phyloP scores from a whole-genome alignment of 2,329 filamentous ascomycete genomes.

The Aspergillus puulaauensis region DNA sequence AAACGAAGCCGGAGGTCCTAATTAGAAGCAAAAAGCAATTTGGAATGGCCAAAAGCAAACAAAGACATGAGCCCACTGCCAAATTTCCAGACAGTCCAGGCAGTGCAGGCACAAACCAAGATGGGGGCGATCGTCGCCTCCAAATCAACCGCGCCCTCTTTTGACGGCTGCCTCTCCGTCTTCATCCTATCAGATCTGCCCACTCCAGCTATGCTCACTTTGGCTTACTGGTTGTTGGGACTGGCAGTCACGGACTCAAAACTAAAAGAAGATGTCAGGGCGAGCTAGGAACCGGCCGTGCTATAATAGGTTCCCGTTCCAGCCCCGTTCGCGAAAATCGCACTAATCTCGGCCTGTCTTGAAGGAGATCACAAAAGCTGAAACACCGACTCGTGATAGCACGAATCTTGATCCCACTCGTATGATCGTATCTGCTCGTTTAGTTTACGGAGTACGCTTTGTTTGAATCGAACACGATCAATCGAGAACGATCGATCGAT shows the following conservation, averaged over 20 bases:
- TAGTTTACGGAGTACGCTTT: too few species aligned
- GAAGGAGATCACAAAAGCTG: background rate
- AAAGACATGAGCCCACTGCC: background rate
- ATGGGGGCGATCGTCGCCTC: background rate
- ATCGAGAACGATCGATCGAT: too few species aligned
- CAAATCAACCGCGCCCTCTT: background rate
- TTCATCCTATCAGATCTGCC: too few species aligned
- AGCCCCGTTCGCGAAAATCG: background rate
- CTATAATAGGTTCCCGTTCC: background rate
- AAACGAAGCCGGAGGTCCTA: too few species aligned
- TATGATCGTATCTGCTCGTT: too few species aligned
- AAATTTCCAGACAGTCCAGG: background rate
- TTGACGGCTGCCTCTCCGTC: too few species aligned
- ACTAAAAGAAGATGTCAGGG: background rate
- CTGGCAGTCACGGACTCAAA: background rate
- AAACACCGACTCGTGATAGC: slow-evolving; percentile 5
- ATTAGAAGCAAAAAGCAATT: too few species aligned
- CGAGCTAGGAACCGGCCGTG: background rate
- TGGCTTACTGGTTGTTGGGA: too few species aligned
- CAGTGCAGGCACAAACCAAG: background rate
- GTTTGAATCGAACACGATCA: too few species aligned
- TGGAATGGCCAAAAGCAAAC: background rate
- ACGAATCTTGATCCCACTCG: slow-evolving; percentile 1
- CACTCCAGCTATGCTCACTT: too few species aligned
- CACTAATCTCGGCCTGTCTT: background rate